Evolutionary conservation across 2,329 filamentous ascomycete species (phyloP), one percentile per base, ranked within the genome.

Genomic region (Fusarium longipes): DNA sequence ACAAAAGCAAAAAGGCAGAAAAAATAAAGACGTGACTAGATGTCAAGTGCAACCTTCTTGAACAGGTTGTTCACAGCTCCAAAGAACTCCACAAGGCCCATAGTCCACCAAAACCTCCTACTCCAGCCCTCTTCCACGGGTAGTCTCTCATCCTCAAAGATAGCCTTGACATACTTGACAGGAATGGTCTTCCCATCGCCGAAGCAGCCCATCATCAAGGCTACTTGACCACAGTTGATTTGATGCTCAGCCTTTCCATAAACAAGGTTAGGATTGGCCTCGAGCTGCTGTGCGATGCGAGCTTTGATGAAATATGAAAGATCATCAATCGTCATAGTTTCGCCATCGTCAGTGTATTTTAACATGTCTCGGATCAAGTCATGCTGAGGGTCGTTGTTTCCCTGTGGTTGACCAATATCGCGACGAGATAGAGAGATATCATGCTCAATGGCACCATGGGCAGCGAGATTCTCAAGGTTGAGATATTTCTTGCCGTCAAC

Each of bases 61-160:
- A 57, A 30, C 44, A 61, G 22, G 1, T 44, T 61, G n/a, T 32
- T 57, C 3, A 61, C 57, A 14, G 57, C 32, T 5, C 53, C 2
- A 24, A 69, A 67, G 20, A 70, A 65, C 12, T 67, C 61, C 9
- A 70, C 4, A 15, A 72, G 44, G 4, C 68, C 62, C 42, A 72
- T 64, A 11, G 57, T 62, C 68, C 66, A 70, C 70, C 63, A 71
- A 8, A 22, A 53, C 20, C 65, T 50, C 45, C 47, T 63, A 36
- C 38, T 63, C 70, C 70, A 72, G 10, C 70, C 70, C 20, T 72
- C 68, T 12, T 63, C 27, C 7, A 60, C 36, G 4, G 70, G 70
- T 4, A 72, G 56, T 22, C 70, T 67, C 53, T 72, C 70, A 1
- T 72, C 68, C n/a, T 62, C 20, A 32, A 72, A 65, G 38, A 72